A percentile compares a stretch with the other conserved stretches of the same genome.
Evolutionary conservation across 73 alveolate species (phyloP).

Genomic region (Paramecium octaurelia): DNA sequence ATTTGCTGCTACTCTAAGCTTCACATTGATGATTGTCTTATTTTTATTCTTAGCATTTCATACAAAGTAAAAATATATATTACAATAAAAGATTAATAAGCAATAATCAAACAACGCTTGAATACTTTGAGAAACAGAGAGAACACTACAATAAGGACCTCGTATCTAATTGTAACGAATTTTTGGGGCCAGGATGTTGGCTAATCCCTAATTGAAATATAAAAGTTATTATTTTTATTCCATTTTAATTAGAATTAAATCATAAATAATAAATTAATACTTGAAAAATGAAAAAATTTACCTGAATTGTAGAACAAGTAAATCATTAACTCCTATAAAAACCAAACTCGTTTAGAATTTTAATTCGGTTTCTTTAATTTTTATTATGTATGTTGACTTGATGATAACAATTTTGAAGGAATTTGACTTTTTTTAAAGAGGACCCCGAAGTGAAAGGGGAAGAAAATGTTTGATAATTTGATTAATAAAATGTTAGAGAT

Average conservation of each 20-base stretch:
- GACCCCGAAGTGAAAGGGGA: not conserved
- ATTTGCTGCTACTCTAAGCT: not conserved
- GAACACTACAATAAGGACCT: not conserved
- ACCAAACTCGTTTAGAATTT: not conserved
- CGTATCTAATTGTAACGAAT: not conserved
- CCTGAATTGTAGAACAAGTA: not conserved
- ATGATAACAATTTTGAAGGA: not conserved
- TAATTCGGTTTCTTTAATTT: not conserved
- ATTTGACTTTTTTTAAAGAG: not conserved
- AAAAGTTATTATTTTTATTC: not conserved
- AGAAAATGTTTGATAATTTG: not conserved
- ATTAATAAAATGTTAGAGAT: not conserved
- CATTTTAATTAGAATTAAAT: not conserved
- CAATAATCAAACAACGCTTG: constrained; percentile 49
- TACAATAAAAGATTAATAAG: not conserved
- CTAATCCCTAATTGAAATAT: not conserved
- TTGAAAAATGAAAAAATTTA: not conserved
- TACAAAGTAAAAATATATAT: not conserved
- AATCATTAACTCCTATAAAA: not conserved
- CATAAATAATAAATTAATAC: not conserved
- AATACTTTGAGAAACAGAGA: constrained; percentile 17
- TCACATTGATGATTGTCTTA: not conserved
- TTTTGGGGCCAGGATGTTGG: constrained; percentile 24
- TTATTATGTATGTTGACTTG: not conserved
- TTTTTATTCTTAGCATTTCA: not conserved